Conservation (phyloP, 2,329 filamentous ascomycete genomes). For the Pseudopithomyces chartarum region DNA sequence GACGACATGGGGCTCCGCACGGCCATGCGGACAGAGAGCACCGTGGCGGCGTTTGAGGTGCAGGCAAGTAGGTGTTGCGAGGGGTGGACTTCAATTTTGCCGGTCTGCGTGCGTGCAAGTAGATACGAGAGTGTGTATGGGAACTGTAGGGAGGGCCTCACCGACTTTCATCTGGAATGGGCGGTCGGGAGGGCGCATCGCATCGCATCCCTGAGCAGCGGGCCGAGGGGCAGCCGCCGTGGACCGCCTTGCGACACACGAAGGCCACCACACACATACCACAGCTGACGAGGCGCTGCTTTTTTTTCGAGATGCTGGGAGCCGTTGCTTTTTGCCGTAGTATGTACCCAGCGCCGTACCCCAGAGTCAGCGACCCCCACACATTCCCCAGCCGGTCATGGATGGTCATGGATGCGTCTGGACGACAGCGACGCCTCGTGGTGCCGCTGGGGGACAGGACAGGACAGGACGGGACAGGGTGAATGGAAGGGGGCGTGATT, state of each 20-base stretch:
- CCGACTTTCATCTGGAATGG: not conserved
- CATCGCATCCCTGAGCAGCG: not conserved
- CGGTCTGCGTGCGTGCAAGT: not conserved
- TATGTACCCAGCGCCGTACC: not conserved
- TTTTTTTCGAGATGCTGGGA: not conserved
- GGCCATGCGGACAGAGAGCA: constrained; percentile 19
- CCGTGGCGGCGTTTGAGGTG: constrained; percentile 14
- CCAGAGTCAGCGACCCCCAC: constrained; percentile 1
- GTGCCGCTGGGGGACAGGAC: not conserved
- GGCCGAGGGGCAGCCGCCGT: not conserved
- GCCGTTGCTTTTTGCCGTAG: constrained; percentile 1
- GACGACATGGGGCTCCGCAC: constrained; percentile 25
- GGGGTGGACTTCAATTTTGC: not conserved
- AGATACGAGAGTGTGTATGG: not conserved
- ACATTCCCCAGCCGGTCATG: constrained; percentile 1
- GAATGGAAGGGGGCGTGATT: not conserved
- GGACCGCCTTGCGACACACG: not conserved
- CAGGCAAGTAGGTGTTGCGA: not conserved
- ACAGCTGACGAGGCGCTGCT: not conserved
- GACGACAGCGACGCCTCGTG: not conserved
- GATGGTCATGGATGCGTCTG: not conserved
- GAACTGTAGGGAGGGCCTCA: not conserved
- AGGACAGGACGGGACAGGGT: too few relatives aligned
- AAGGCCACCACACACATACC: too few relatives aligned
- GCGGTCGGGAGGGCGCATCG: not conserved